Evolutionary conservation across 805 yeast genomes (phyloP).

Genomic region (Lachancea meyersii): DNA sequence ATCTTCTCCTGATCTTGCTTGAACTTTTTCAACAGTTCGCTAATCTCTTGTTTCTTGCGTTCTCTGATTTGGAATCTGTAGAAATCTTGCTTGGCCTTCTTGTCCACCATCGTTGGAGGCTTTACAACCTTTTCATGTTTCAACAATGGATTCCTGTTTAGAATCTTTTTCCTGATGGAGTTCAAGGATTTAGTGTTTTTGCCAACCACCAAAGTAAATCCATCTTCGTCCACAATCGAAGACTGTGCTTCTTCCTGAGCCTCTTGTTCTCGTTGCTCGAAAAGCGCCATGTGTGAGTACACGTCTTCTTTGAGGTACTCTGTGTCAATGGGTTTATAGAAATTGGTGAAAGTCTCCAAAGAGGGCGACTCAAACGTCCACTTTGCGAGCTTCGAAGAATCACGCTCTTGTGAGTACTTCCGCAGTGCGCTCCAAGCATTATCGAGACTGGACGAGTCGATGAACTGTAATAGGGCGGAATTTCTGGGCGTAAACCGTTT

Average conservation of each 20-base stretch:
- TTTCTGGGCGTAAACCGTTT: constrained; percentile 56
- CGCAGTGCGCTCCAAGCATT: constrained; percentile 51
- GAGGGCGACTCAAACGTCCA: constrained; percentile 34
- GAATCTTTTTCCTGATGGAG: constrained; percentile 30
- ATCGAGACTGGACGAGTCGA: constrained; percentile 57
- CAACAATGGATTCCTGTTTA: constrained; percentile 31
- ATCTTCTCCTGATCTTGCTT: constrained; percentile 88
- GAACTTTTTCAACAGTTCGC: constrained; percentile 74
- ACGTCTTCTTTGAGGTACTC: constrained; percentile 50
- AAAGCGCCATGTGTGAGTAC: constrained; percentile 54
- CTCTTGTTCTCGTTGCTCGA: constrained; percentile 63
- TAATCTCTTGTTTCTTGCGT: constrained; percentile 86
- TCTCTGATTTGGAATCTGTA: constrained; percentile 95
- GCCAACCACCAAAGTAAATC: constrained; percentile 86
- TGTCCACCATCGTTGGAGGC: constrained; percentile 43
- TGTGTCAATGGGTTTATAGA: constrained; percentile 41
- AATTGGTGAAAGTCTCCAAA: constrained; percentile 37
- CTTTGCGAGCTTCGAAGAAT: constrained; percentile 33
- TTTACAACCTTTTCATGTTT: constrained; percentile 24
- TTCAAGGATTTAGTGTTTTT: constrained; percentile 72
- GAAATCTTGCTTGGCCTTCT: constrained; percentile 78
- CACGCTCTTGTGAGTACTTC: constrained; percentile 48
- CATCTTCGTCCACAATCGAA: constrained; percentile 80
- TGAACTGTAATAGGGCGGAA: constrained; percentile 65
- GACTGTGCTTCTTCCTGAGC: constrained; percentile 51